Percentiles rank a stretch among this genome's conserved stretches.
Conservation (phyloP, 345 rosid species). For the Ricinus communis region DNA sequence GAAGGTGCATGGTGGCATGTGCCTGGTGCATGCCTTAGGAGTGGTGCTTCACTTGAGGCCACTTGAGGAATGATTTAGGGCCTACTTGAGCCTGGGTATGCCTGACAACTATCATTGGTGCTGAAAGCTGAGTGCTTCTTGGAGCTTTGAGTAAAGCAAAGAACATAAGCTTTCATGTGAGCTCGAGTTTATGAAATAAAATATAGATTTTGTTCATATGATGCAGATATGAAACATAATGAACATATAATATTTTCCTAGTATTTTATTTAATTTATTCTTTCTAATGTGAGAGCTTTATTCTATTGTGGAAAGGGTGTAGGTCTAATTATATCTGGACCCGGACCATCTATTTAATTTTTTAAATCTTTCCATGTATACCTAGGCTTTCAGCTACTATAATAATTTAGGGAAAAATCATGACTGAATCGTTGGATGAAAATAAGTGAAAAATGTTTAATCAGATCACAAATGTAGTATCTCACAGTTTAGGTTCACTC, state of each 20-base stretch:
- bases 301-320: neutral
- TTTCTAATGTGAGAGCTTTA: neutral
- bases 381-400: neutral
- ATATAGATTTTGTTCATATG: neutral
- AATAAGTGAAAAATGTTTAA: neutral
- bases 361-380: neutral
- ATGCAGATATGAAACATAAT: neutral
- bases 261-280: neutral
- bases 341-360: neutral
- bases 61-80: too few relatives aligned
- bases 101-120: too few relatives aligned
- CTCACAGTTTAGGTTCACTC: too few relatives aligned
- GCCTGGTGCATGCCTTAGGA: neutral
- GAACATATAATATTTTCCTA: neutral
- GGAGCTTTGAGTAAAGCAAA: too few relatives aligned
- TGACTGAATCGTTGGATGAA: too few relatives aligned
- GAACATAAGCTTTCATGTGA: too few relatives aligned
- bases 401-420: neutral
- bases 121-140: too few relatives aligned
- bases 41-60: too few relatives aligned
- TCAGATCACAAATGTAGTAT: neutral
- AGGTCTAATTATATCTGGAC: neutral
- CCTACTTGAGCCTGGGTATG: too few relatives aligned
- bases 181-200: too few relatives aligned
- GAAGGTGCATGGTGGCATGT: too few relatives aligned